Base-by-base conservation (phyloP, 352 stramenopile genomes). In the Lagenidium giganteum region DNA sequence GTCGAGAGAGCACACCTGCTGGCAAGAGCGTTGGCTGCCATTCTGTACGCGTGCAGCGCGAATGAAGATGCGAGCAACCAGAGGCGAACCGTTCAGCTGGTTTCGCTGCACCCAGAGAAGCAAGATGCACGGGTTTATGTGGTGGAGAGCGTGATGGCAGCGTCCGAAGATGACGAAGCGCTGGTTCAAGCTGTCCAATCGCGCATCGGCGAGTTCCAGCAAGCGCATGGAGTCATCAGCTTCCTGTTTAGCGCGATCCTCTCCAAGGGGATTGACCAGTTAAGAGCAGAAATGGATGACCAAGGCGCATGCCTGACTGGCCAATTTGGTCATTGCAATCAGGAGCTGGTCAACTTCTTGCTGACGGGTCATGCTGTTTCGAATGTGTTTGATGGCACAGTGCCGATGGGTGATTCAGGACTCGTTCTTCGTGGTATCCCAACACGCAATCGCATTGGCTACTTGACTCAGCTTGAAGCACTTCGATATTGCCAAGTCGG, bases 401-500 rank as follows among this genome's bases (percentile, higher is more conserved):
- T 92, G 32, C 70, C 72, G 9, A 73, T 96, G 68, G 74, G 77
- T 11, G 83, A 91, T 29, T 65, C 77, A 13, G 82, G 80, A 17
- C 61, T 96, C 27, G 61, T 68, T 30, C 64, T 95, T 34, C 68
- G 67, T 30, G 86, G 84, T 20, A 42, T 96, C 2, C 42, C 57
- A 14, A 31, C 52, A 24, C 65, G 70, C 13, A 58, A 80, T 8
- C 57, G 42, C 0, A 57, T 96, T 17, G 90, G 87, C 17, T 96
- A 96, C 45, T 61, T 97, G 16, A 92, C 80, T 26, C 84, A 96
- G 42, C 54, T 97, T 6, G 87, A 97, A 51, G 80, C 86, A 5
- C 46, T 96, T 21, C 57, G 80, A n/a, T 96, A 96, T 51, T 95
- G 87, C 30, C 72, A 94, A 53, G 88, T 96, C 13, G 91, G 91